Evolutionary conservation across 2,329 filamentous ascomycete species (phyloP), one percentile per base, ranked within the genome.

Genomic region (Ophiostoma himal-ulmi): DNA sequence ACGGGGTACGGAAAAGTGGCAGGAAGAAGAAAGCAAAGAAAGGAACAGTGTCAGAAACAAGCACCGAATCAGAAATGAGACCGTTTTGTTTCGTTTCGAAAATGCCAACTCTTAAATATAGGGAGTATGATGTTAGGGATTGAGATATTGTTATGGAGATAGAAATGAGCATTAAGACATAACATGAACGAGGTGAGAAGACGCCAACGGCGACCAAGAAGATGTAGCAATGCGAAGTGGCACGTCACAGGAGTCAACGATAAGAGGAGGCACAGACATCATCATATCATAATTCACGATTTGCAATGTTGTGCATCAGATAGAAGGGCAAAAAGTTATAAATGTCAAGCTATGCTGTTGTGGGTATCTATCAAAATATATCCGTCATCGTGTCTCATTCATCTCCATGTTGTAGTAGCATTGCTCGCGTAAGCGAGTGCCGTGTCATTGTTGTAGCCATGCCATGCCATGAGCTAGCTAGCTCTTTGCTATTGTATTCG

Each of bases 301-400:
- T 11, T 11, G 37, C 37, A 10, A 11, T 3, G 11, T 39, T 39
- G 44, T 20, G 44, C 17, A 48, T 48, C 44, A 57, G 4, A 10
- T 3, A 7, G 22, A 26, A 3, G 14, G 39, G 39, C 39, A 44
- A 26, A 10, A 26, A 26, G 8, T 57, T 26, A 57, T 26, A 57
- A 20, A 20, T 14, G 44, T 57, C n/a, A 62, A 62, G n/a, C 7
- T 14, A 30, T 11, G 36, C 37, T 26, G 10, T 67, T 6, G n/a
- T 67, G 65, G 65, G 65, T 67, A 67, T 67, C 65, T 67, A 67
- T 14, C 37, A 14, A 22, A 44, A 41, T 65, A n/a, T 44, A 48
- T 67, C 36, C 39, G 20, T 66, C 64, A 39, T 67, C 37, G 37
- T 67, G 17, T 66, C 65, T 22, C 39, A 48, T 26, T 26, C 39